phyloP scores from a whole-genome alignment of 495 filamentous ascomycete species.

The Friedmanniomyces endolithicus region DNA sequence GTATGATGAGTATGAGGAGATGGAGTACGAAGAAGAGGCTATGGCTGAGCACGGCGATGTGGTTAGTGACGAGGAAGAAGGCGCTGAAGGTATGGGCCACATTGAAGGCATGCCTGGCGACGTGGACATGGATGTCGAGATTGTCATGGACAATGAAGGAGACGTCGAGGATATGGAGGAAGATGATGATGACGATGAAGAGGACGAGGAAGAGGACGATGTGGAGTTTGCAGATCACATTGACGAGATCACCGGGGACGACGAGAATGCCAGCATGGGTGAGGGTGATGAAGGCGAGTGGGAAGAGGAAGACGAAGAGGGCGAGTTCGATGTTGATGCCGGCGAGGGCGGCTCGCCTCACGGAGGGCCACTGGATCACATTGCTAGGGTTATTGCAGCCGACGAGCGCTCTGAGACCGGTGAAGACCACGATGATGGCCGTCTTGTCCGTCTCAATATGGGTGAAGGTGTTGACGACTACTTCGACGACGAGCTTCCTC shows the following conservation, averaged over 20 bases:
- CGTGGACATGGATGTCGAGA: conserved; percentile 20
- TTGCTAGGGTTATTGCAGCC: conserved; percentile 10
- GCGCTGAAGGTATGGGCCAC: conserved; percentile 62
- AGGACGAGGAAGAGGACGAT: conserved; percentile 48
- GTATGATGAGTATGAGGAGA: conserved; percentile 55
- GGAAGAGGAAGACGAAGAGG: conserved; percentile 48
- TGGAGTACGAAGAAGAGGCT: conserved; percentile 68
- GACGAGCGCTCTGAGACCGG: not conserved
- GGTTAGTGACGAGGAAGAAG: conserved; percentile 82
- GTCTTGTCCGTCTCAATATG: conserved; percentile 11
- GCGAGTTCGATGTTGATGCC: conserved; percentile 33
- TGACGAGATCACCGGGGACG: conserved; percentile 45
- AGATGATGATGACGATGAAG: conserved; percentile 48
- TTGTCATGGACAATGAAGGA: conserved; percentile 28
- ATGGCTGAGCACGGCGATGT: conserved; percentile 69
- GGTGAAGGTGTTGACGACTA: conserved; percentile 24
- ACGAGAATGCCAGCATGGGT: conserved; percentile 49
- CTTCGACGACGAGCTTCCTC: conserved; percentile 48
- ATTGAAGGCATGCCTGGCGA: conserved; percentile 80
- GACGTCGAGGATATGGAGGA: conserved; percentile 36
- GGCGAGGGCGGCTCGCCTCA: conserved; percentile 20
- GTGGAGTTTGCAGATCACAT: conserved; percentile 27
- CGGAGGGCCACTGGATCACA: conserved; percentile 18
- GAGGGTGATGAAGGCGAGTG: conserved; percentile 50
- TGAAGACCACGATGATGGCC: conserved; percentile 6